Base-by-base conservation (phyloP, 2,329 filamentous ascomycete species). In the Penicillium fuscoglaucum region DNA sequence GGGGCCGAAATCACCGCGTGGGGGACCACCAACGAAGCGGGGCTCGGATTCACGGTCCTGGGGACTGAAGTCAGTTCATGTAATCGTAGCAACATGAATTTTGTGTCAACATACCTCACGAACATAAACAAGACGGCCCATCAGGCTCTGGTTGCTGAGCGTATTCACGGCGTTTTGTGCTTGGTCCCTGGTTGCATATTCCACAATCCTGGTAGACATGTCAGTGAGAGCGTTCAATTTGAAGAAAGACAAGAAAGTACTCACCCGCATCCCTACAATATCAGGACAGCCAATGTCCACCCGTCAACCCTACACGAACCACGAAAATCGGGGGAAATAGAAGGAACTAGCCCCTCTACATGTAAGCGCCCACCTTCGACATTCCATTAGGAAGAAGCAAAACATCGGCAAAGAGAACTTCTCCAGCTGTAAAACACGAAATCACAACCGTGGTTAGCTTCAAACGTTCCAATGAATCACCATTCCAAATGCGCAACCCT, bases 371-470 rank as follows among this genome's bases (percentile, higher is more conserved):
- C 93, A 98, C 93, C 93, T 99, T 99, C 91, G 93, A 98, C 95
- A 99, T 99, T 93, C 95, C 95, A 86, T 99, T 99, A 76, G 95
- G 95, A 89, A 99, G 92, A 80, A 96, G 85, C 81, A 99, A 88
- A 76, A 99, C 95, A 86, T 99, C 95, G 83, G 95, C 95, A 83
- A 96, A 99, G 83, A 98, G 87, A 79, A 99, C 95, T 80, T 98
- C 93, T 86, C 95, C 95, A 83, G 95, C 95, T 98, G 80, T 70
- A 74, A 66, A 40, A 62, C 63, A 49, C 56, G 54, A 52, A 51
- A 49, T 44, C 47, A 31, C 45, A 60, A 56, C 63, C 62, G n/a
- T 37, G 52, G 59, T 63, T 51, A 66, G 60, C 57, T 41, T 58
- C 61, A 47, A 60, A 37, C 43, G 28, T 51, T 54, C 46, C 45